phyloP scores from a whole-genome alignment of 2,329 filamentous ascomycete species.

The Coniosporium tulheliwenetii region DNA sequence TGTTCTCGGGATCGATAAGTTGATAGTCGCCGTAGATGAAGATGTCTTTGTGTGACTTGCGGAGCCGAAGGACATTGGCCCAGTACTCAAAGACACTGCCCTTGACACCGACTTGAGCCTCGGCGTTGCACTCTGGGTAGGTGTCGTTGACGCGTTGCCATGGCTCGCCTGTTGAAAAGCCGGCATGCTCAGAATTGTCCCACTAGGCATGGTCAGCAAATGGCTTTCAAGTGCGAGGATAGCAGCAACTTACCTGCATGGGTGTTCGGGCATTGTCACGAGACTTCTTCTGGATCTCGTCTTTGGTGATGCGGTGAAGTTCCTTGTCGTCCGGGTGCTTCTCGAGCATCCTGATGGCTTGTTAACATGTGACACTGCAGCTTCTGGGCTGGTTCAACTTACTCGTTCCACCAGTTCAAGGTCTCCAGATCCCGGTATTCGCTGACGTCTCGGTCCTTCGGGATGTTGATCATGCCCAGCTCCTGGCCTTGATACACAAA shows the following conservation, averaged over 20 bases:
- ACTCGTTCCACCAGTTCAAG: slow-evolving; percentile 2
- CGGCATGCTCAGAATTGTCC: neutral
- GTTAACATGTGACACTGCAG: neutral
- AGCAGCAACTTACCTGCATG: neutral
- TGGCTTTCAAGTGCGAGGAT: too few relatives aligned
- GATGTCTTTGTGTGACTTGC: neutral
- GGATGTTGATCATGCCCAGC: slow-evolving; percentile 50
- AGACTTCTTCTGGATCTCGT: neutral
- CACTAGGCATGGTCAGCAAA: neutral
- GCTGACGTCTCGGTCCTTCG: slow-evolving; percentile 42
- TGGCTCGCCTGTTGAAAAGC: neutral
- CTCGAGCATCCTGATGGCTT: neutral
- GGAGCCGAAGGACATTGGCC: neutral
- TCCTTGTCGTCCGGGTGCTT: neutral
- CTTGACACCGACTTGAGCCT: neutral
- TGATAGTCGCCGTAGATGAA: slow-evolving; percentile 4
- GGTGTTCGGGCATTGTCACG: slow-evolving; percentile 3
- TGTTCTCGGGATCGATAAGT: slow-evolving; percentile 5
- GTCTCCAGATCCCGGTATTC: slow-evolving; percentile 21
- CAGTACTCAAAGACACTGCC: slow-evolving; percentile 1
- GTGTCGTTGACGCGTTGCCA: slow-evolving; percentile 1
- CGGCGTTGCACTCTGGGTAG: neutral
- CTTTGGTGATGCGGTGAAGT: neutral
- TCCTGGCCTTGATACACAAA: slow-evolving; percentile 60
- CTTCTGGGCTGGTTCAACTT: neutral